Conservation (phyloP, 2,329 filamentous ascomycete species). For the Sporothrix dimorphospora region DNA sequence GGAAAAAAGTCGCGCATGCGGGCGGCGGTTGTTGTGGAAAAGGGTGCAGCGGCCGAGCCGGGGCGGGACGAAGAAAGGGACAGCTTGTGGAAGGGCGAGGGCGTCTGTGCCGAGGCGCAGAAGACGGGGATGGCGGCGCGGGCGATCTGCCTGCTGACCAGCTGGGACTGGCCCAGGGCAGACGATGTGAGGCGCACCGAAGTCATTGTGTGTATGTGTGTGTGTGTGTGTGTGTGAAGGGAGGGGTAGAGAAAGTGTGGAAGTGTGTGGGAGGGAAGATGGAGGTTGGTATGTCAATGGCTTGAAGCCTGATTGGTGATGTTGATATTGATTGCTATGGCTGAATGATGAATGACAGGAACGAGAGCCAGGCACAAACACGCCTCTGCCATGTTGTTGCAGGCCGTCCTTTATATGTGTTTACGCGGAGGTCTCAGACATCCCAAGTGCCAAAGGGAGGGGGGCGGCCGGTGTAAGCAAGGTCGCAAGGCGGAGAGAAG, state of each 20-base stretch:
- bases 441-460: not conserved
- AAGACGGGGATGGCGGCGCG: slow-evolving; percentile 22
- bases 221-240: not conserved
- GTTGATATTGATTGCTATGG: not conserved
- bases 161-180: slow-evolving; percentile 23
- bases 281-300: not conserved
- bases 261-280: not conserved
- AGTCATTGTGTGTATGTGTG: slow-evolving; percentile 24
- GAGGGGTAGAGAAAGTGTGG: not conserved
- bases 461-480: not conserved
- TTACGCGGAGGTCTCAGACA: not conserved
- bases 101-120: slow-evolving; percentile 16
- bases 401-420: slow-evolving; percentile 1
- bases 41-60: slow-evolving; percentile 39
- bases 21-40: slow-evolving; percentile 53
- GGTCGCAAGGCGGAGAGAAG: slow-evolving; percentile 5
- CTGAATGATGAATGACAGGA: not conserved
- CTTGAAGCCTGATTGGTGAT: not conserved
- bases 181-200: slow-evolving; percentile 23
- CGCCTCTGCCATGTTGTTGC: not conserved
- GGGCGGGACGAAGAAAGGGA: not conserved
- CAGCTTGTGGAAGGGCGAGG: not conserved
- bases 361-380: slow-evolving; percentile 7
- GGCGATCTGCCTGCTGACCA: slow-evolving; percentile 26
- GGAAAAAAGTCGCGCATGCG: slow-evolving; percentile 66